phyloP scores from a whole-genome alignment of 441 rosid genomes.

The Geranium incanum region DNA sequence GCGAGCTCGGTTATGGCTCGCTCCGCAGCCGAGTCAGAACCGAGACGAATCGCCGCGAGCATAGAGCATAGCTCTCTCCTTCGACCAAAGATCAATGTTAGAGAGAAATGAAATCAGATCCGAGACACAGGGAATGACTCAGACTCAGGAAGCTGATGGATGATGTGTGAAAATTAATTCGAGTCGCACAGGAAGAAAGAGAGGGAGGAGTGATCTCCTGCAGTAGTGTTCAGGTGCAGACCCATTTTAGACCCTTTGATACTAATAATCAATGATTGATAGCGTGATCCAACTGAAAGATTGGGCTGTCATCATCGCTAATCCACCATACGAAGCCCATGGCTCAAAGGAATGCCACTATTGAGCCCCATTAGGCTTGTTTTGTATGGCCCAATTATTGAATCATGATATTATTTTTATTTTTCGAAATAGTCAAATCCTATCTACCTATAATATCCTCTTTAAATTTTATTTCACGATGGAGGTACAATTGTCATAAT shows the following conservation, averaged over 20 bases:
- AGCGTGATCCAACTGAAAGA: neutral
- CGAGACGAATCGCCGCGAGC: conserved; percentile 26
- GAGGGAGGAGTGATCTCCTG: neutral
- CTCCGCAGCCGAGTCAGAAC: conserved; percentile 15
- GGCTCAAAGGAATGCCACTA: too few species aligned
- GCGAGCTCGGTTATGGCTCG: conserved; percentile 8
- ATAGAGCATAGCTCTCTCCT: conserved; percentile 9
- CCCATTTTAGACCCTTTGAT: neutral
- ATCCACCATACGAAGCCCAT: too few species aligned
- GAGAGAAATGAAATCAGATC: neutral
- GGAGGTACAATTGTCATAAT: too few species aligned
- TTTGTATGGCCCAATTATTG: neutral
- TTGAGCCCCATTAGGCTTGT: neutral
- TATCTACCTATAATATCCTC: too few species aligned
- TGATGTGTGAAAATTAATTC: neutral
- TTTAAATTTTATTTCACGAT: too few species aligned
- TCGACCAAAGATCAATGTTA: conserved; percentile 17
- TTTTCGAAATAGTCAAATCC: too few species aligned
- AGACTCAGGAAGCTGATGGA: neutral
- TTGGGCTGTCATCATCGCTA: too few species aligned
- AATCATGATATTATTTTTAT: too few species aligned
- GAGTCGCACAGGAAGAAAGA: neutral
- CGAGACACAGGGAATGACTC: neutral
- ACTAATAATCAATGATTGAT: too few species aligned
- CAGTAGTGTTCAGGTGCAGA: neutral